A percentile compares a stretch with the other conserved stretches of the same genome.
Evolutionary conservation across 306 rosid species (phyloP).

Genomic region (Castanospermum australe): DNA sequence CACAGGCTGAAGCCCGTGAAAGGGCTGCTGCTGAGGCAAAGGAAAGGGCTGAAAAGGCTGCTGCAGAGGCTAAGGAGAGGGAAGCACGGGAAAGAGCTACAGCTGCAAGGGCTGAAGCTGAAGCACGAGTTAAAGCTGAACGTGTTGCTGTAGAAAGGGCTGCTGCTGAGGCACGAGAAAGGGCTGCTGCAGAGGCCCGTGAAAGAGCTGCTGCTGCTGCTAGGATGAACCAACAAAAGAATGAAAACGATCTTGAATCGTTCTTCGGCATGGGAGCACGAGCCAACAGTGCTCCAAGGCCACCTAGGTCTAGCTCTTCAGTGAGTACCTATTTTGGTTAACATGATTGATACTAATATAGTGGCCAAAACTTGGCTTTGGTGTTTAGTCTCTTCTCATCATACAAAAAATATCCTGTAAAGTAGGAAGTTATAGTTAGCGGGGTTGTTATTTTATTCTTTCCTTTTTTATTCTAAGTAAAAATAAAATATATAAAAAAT

Average conservation of each 20-base stretch:
- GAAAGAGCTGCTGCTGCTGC: constrained; percentile 85
- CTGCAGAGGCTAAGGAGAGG: constrained; percentile 62
- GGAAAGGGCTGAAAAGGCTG: constrained; percentile 86
- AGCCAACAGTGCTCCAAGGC: constrained; percentile 88
- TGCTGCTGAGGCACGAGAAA: constrained; percentile 80
- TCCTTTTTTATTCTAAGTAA: constrained; percentile 7
- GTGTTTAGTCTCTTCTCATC: constrained; percentile 9
- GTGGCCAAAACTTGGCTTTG: not conserved
- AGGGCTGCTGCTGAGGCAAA: constrained; percentile 93
- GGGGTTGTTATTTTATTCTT: not conserved
- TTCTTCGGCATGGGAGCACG: constrained; percentile 69
- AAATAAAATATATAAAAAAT: not conserved
- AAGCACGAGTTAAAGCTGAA: constrained; percentile 69
- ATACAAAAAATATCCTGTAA: not conserved
- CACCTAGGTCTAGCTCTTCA: constrained; percentile 72
- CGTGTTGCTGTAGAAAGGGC: constrained; percentile 90
- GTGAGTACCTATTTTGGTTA: constrained; percentile 52
- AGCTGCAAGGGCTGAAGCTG: constrained; percentile 58
- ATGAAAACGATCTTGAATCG: constrained; percentile 79
- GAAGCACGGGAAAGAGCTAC: constrained; percentile 44
- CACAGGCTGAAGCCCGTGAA: constrained; percentile 92
- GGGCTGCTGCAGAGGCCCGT: constrained; percentile 76
- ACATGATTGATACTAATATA: constrained; percentile 11
- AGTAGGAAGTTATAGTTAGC: not conserved
- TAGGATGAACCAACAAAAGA: constrained; percentile 73